Evolutionary conservation across 2,329 filamentous ascomycete genomes (phyloP).

Genomic region (Pochonia chlamydosporia): DNA sequence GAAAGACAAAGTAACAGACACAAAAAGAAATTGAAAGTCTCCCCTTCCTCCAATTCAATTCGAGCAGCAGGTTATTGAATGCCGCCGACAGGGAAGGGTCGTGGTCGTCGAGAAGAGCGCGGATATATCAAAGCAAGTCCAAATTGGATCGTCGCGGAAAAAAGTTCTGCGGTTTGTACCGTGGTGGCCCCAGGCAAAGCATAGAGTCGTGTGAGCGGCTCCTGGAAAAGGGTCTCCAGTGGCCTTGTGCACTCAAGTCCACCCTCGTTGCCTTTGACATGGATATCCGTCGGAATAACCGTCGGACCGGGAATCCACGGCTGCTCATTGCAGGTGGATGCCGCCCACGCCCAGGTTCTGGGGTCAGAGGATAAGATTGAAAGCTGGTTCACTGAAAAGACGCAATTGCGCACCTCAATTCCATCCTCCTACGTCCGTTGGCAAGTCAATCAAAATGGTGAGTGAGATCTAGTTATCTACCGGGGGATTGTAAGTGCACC

Average conservation of each 20-base stretch:
- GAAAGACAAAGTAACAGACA: not conserved
- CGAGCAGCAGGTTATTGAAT: not conserved
- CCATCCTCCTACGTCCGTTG: constrained; percentile 22
- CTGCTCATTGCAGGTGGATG: not conserved
- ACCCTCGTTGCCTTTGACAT: not conserved
- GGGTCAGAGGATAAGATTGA: constrained; percentile 9
- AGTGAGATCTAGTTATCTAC: constrained; percentile 13
- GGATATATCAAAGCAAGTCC: not conserved
- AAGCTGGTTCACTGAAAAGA: constrained; percentile 14
- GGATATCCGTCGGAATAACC: constrained; percentile 2
- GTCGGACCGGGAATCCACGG: not conserved
- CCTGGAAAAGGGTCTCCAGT: not conserved
- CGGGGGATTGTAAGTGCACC: not conserved
- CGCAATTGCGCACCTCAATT: constrained; percentile 23
- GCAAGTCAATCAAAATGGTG: constrained; percentile 50
- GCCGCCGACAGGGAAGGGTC: constrained; percentile 4
- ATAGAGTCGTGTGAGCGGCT: constrained; percentile 12
- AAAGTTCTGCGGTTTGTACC: constrained; percentile 6
- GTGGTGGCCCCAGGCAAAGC: not conserved
- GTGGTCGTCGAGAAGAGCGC: not conserved
- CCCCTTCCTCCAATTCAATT: not conserved
- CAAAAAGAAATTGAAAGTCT: not conserved
- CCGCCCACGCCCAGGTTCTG: constrained; percentile 2
- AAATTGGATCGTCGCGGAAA: constrained; percentile 3
- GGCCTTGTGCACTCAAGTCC: no score